phyloP scores from a whole-genome alignment of 169 alveolate genomes.

The Amoebophrya sp. region DNA sequence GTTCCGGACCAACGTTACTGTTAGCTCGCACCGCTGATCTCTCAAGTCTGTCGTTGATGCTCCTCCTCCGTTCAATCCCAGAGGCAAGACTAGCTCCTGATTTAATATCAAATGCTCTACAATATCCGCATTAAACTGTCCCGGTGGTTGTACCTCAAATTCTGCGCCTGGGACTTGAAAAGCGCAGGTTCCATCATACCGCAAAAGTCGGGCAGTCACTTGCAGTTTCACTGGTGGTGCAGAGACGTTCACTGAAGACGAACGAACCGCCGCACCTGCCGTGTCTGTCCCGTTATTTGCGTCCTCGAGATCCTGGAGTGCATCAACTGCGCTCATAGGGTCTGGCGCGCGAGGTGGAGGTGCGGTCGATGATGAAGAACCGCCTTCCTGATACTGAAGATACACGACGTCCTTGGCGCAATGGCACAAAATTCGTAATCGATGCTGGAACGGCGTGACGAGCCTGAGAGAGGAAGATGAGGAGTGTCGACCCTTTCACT shows the following conservation, averaged over 20 bases:
- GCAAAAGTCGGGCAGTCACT: not conserved
- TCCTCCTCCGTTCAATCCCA: not conserved
- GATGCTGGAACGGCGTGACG: slow-evolving; percentile 7
- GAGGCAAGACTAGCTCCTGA: not conserved
- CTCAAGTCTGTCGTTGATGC: not conserved
- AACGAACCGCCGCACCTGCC: no score
- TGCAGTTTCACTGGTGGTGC: not conserved
- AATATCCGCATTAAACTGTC: not conserved
- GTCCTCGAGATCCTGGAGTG: no score
- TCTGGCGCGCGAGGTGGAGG: not conserved
- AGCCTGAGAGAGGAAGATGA: not conserved
- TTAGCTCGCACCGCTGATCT: not conserved
- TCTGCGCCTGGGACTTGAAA: not conserved
- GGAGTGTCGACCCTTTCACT: no score
- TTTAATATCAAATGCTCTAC: not conserved
- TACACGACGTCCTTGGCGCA: slow-evolving; percentile 16
- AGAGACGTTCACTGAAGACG: no score
- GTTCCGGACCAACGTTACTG: not conserved
- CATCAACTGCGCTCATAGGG: not conserved
- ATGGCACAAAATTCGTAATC: not conserved
- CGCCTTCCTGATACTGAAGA: not conserved
- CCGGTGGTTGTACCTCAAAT: not conserved
- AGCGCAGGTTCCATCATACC: not conserved
- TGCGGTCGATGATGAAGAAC: not conserved
- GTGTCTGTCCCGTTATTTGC: no score